Base-by-base conservation (phyloP, 1,284 basidiomycete species). In the Golubevia sp. region DNA sequence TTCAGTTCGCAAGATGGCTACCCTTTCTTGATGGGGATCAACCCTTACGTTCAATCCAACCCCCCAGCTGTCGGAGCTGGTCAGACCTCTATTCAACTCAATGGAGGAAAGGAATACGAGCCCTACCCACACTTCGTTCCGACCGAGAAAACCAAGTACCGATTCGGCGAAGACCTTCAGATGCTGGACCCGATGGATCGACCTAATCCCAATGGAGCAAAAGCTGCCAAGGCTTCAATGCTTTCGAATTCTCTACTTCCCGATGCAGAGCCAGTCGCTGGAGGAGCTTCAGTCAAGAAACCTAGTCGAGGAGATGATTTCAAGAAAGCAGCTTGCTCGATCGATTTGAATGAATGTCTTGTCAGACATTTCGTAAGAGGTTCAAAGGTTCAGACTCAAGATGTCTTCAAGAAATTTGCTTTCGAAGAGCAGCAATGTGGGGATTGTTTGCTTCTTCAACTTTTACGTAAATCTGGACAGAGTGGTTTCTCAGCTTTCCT, bases 361-460 rank as follows among this genome's bases (percentile, higher is more conserved):
- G n/a, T 65, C 5, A 13, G 11, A 44, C 58, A 56, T 1, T 67
- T 66, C 13, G 7, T 13, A 34, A 34, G 30, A 34, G 30, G 11
- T 34, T 3, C 6, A 26, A 23, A 52, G 6, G 50, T 52, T 11
- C 7, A 26, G 1, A 2, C 54, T n/a, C 20, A 44, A 18, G 54
- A 56, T 8, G 62, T 74, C 1, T 74, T 74, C 49, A 70, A 68
- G 58, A 52, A 54, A 25, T 70, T 74, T 21, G 55, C 66, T 11
- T 68, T 63, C 48, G 55, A 52, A 15, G 53, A 68, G 50, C 38
- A 58, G 1, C 49, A 48, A 2, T 74, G 73, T 52, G 73, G 73
- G 26, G 73, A 74, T 49, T 74, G 73, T 38, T 49, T 74, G 54
- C 62, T 74, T 27, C 64, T 67, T 18, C 68, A 70, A 38, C 60